phyloP scores from a whole-genome alignment of 768 basidiomycete genomes.

The Leccinellum rugosiceps region DNA sequence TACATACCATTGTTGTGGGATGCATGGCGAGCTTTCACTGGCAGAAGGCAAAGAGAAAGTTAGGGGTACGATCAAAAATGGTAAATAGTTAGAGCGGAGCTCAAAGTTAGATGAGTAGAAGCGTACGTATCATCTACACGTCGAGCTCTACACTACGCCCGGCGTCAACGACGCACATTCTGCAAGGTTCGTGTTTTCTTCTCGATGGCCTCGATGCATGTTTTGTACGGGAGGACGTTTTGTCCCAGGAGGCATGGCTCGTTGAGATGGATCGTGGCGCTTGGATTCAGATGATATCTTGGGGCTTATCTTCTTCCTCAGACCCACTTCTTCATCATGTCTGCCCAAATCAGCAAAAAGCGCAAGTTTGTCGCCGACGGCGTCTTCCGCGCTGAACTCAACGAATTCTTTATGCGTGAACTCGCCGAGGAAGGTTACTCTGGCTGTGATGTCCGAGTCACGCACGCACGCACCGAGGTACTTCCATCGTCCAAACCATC shows the following conservation, averaged over 20 bases:
- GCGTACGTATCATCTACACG: slow-evolving; percentile 6
- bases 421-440: slow-evolving; percentile 99
- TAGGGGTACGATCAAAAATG: slow-evolving; percentile 10
- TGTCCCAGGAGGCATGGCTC: not conserved
- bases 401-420: slow-evolving; percentile 98
- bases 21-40: not conserved
- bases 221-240: not conserved
- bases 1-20: not conserved
- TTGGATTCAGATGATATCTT: slow-evolving; percentile 17
- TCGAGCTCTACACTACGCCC: slow-evolving; percentile 18
- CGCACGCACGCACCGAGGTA: slow-evolving; percentile 98
- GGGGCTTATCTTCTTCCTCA: slow-evolving; percentile 21
- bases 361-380: slow-evolving; percentile 98
- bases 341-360: slow-evolving; percentile 93
- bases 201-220: not conserved
- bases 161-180: slow-evolving; percentile 17
- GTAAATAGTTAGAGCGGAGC: slow-evolving; percentile 21
- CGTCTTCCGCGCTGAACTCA: slow-evolving; percentile 98
- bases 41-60: not conserved
- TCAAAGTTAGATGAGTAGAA: slow-evolving; percentile 15
- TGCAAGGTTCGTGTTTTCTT: slow-evolving; percentile 23
- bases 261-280: slow-evolving; percentile 20
- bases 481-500: slow-evolving; percentile 1
- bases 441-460: slow-evolving; percentile 99
- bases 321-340: slow-evolving; percentile 51